Conservation (phyloP, 148 eudicot genomes). For the Rheum nobile region DNA sequence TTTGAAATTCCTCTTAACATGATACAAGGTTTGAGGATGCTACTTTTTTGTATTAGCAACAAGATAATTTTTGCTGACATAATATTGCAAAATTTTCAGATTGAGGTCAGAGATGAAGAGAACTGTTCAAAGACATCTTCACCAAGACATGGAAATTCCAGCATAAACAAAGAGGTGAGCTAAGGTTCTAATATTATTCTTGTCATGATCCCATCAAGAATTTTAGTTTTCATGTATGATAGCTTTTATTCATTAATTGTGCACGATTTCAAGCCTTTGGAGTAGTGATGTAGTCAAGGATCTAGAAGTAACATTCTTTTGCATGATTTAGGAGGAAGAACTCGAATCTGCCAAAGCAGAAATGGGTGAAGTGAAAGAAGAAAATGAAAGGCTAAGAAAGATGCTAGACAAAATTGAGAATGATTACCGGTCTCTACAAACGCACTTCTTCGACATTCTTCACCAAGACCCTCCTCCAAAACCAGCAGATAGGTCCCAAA, state of each 20-base stretch:
- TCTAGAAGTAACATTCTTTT: too few relatives aligned
- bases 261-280: too few relatives aligned
- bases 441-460: constrained; percentile 32
- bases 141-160: not conserved
- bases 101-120: not conserved
- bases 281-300: too few relatives aligned
- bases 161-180: not conserved
- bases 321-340: constrained; percentile 25
- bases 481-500: not conserved
- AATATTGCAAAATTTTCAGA: not conserved
- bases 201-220: not conserved
- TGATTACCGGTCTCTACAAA: constrained; percentile 56
- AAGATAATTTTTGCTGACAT: not conserved
- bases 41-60: not conserved
- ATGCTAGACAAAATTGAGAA: constrained; percentile 38
- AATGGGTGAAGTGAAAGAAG: constrained; percentile 70
- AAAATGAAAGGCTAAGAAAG: constrained; percentile 42
- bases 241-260: not conserved
- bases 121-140: not conserved
- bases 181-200: not conserved
- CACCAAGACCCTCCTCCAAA: constrained; percentile 20
- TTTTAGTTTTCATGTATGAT: not conserved
- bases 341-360: constrained; percentile 50
- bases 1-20: too few relatives aligned
- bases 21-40: not conserved